A percentile compares a stretch with the other conserved stretches of the same genome.
These are phyloP conservation scores for Pholiota microspora DNA, from an alignment of 768 basidiomycete genomes.

Conservation along the genomic window DNA sequence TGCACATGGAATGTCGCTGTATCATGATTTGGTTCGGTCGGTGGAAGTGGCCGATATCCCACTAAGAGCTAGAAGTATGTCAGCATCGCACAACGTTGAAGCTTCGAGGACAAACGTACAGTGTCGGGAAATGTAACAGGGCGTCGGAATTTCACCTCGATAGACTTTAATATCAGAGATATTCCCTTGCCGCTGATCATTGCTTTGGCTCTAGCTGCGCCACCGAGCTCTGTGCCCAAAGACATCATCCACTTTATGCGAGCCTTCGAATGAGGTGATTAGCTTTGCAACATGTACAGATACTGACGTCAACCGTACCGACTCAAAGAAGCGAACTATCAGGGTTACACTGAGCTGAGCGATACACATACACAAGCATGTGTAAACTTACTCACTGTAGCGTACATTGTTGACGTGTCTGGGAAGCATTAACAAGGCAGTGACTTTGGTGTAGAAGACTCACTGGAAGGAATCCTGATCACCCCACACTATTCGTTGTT, in stretches of 20 bases:
- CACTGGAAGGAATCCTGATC: conserved; percentile 79
- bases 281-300: not conserved
- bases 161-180: conserved; percentile 73
- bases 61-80: conserved; percentile 49
- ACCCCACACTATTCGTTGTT: conserved; percentile 77
- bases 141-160: conserved; percentile 62
- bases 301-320: conserved; percentile 35
- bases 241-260: conserved; percentile 68
- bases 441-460: too few species aligned
- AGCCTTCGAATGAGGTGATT: conserved; percentile 34
- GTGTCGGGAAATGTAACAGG: conserved; percentile 80
- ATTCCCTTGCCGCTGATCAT: conserved; percentile 65
- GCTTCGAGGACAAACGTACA: conserved; percentile 33
- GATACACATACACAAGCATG: not conserved
- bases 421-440: not conserved
- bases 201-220: conserved; percentile 47
- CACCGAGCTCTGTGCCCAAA: conserved; percentile 59
- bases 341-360: not conserved
- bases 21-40: conserved; percentile 28
- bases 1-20: conserved; percentile 45
- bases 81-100: conserved; percentile 28
- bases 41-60: conserved; percentile 50
- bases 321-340: conserved; percentile 69
- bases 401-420: conserved; percentile 81
- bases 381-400: conserved; percentile 47